These are phyloP conservation scores for Suillus spraguei DNA, from an alignment of 768 basidiomycete species.

Conservation along the genomic window DNA sequence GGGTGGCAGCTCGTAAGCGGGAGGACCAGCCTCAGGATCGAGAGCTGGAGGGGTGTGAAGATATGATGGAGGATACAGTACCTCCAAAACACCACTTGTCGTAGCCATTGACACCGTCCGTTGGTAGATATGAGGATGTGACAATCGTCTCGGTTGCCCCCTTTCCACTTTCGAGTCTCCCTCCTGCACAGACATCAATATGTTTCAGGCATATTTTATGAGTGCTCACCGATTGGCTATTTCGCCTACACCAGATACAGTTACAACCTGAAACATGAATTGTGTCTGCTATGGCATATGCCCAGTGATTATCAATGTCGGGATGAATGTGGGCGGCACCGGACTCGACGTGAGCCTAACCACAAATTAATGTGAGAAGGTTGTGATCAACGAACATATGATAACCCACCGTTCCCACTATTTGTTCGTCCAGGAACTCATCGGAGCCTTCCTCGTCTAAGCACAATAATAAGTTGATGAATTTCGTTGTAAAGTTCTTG, in stretches of 20 bases:
- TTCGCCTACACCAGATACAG: constrained; percentile 13
- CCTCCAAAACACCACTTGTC: constrained; percentile 24
- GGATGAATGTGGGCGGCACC: constrained; percentile 1
- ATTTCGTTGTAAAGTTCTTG: constrained; percentile 17
- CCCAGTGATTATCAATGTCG: constrained; percentile 14
- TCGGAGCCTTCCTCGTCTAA: not conserved
- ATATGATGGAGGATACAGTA: constrained; percentile 30
- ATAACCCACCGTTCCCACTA: not conserved
- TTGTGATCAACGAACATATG: not conserved
- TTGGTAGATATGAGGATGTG: not conserved
- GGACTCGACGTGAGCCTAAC: not conserved
- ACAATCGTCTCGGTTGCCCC: not conserved
- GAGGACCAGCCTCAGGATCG: constrained; percentile 20
- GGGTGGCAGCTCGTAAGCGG: constrained; percentile 18
- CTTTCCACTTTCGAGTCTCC: not conserved
- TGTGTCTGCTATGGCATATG: constrained; percentile 13
- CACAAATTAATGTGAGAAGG: not conserved
- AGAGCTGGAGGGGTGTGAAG: constrained; percentile 10
- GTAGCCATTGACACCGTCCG: constrained; percentile 20
- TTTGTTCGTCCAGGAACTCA: not conserved
- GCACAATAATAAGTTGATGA: constrained; percentile 1
- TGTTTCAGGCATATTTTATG: too few relatives aligned
- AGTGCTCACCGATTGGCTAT: constrained; percentile 12
- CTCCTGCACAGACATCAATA: constrained; percentile 19
- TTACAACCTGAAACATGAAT: constrained; percentile 14